Conservation (phyloP, 352 stramenopile genomes). For the Phytophthora agathidicida region DNA sequence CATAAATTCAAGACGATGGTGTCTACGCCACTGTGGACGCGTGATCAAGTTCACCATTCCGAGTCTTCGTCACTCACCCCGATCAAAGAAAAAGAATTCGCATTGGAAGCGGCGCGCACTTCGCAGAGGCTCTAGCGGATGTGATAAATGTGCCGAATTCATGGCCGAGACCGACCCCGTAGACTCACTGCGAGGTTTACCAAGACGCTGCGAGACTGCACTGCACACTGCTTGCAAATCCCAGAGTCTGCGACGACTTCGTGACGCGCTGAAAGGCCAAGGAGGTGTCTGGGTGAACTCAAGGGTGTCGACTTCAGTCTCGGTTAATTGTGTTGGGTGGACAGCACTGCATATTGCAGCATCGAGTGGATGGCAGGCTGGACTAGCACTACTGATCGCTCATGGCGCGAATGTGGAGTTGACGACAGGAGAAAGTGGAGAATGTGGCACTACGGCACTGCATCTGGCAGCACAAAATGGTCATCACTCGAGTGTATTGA, state of each 20-base stretch:
- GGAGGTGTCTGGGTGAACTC: conserved; percentile 8
- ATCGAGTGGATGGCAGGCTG: conserved; percentile 30
- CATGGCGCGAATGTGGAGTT: conserved; percentile 32
- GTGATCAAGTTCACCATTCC: background rate
- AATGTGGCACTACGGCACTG: conserved; percentile 19
- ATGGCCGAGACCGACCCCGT: conserved; percentile 2
- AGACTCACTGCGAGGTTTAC: background rate
- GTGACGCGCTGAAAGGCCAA: conserved; percentile 18
- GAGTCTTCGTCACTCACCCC: background rate
- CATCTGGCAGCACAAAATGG: conserved; percentile 35
- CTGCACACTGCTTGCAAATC: conserved; percentile 12
- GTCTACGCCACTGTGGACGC: background rate
- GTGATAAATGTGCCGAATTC: conserved; percentile 16
- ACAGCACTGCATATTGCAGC: conserved; percentile 40
- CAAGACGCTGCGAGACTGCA: background rate
- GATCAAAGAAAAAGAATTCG: background rate
- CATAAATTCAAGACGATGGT: conserved; percentile 48
- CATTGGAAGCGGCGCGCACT: background rate
- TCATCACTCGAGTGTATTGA: conserved; percentile 26
- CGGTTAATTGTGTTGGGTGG: conserved; percentile 14
- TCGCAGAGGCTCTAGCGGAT: conserved; percentile 1
- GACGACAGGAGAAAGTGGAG: background rate
- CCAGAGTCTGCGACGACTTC: conserved; percentile 13
- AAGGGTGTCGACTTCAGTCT: background rate
- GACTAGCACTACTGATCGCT: conserved; percentile 30